A percentile compares a stretch with the other conserved stretches of the same genome.
These are phyloP conservation scores for Clarireedia sp. DNA, from an alignment of 2,329 filamentous ascomycete species.

Conservation along the genomic window DNA sequence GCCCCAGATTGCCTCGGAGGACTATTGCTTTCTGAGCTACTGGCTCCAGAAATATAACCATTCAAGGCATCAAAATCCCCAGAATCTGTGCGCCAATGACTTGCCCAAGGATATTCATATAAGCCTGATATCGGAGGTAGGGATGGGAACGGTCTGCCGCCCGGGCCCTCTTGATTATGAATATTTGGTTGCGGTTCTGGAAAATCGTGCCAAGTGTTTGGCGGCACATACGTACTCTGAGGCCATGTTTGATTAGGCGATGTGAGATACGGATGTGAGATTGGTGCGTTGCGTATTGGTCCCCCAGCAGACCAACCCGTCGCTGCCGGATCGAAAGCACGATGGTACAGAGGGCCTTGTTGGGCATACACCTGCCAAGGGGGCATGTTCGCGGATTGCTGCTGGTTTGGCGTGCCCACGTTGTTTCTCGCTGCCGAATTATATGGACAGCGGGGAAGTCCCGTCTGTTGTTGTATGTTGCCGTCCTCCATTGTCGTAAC, in stretches of 20 bases:
- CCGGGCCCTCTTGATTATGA: not conserved
- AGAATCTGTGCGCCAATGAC: not conserved
- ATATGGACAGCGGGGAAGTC: constrained; percentile 1
- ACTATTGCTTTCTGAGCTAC: not conserved
- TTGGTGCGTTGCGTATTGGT: not conserved
- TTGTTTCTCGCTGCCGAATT: not conserved
- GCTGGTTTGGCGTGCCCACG: not conserved
- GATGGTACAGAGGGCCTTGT: too few species aligned
- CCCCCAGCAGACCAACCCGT: too few species aligned
- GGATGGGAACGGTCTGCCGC: not conserved
- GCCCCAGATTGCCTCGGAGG: not conserved
- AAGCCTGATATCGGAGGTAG: not conserved
- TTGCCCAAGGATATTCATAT: not conserved
- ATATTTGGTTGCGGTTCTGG: not conserved
- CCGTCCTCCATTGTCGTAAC: constrained; percentile 1
- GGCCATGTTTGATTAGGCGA: not conserved
- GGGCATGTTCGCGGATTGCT: not conserved
- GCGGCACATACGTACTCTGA: not conserved
- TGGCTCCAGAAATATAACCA: not conserved
- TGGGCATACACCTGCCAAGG: not conserved
- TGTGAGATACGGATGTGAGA: not conserved
- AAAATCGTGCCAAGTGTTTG: not conserved
- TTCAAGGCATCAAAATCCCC: not conserved
- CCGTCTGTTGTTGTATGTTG: not conserved
- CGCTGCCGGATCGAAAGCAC: too few species aligned